phyloP scores from a whole-genome alignment of 2,329 filamentous ascomycete species.

The Arthrobotrys sinensis region DNA sequence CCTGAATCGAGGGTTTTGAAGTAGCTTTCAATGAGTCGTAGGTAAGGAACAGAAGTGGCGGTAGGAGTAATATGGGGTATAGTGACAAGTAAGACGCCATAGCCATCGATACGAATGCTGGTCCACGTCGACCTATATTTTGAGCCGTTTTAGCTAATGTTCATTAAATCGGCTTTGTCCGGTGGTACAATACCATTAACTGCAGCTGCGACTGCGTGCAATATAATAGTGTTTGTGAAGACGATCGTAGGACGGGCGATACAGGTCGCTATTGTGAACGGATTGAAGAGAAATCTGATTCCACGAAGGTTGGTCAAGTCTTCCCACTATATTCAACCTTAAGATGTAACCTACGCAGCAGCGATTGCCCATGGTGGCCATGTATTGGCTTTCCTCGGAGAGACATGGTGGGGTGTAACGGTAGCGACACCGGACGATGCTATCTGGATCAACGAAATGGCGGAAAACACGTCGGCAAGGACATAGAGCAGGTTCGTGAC shows the following conservation, averaged over 20 bases:
- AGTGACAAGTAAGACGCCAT: slow-evolving; percentile 92
- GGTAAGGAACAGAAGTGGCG: slow-evolving; percentile 83
- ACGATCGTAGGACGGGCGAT: slow-evolving; percentile 89
- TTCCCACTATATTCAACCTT: background rate
- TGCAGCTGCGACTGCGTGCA: slow-evolving; percentile 86
- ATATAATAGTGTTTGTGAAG: slow-evolving; percentile 89
- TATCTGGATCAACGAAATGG: slow-evolving; percentile 82
- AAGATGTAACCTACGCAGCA: slow-evolving; percentile 75
- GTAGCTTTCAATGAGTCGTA: slow-evolving; percentile 73
- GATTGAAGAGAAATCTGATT: slow-evolving; percentile 88
- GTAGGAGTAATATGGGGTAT: slow-evolving; percentile 88
- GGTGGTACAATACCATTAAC: slow-evolving; percentile 74
- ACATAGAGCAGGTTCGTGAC: slow-evolving; percentile 87
- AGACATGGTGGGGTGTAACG: slow-evolving; percentile 82
- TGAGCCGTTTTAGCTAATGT: background rate
- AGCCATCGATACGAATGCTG: slow-evolving; percentile 85
- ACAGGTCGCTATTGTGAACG: slow-evolving; percentile 91
- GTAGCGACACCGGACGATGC: slow-evolving; percentile 85
- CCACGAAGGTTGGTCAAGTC: background rate
- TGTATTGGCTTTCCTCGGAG: slow-evolving; percentile 79
- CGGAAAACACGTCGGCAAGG: slow-evolving; percentile 83
- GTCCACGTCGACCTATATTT: slow-evolving; percentile 68
- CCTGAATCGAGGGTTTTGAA: slow-evolving; percentile 54
- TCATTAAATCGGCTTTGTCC: background rate
- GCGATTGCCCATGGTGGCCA: slow-evolving; percentile 84